Percentiles rank a stretch among this genome's conserved stretches.
These are phyloP conservation scores for Fomitiporia mediterranea DNA, from an alignment of 1,284 basidiomycete genomes.

Conservation along the genomic window DNA sequence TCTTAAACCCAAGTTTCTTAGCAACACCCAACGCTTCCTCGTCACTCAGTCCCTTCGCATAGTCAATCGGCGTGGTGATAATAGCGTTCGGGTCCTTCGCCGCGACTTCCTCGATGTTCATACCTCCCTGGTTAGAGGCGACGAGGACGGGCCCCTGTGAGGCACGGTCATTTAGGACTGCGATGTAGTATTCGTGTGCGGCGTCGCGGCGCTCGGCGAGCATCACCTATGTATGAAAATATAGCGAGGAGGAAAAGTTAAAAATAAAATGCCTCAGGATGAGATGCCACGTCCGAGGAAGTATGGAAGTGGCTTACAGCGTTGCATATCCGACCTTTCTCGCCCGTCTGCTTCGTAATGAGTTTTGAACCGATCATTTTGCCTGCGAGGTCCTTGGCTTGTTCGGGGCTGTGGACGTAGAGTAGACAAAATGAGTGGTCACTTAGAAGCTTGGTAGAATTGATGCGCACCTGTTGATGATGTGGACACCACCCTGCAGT, in stretches of 20 bases:
- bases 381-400: slow-evolving; percentile 82
- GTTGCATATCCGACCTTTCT: slow-evolving; percentile 89
- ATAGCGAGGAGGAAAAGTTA: not conserved
- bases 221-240: slow-evolving; percentile 74
- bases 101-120: slow-evolving; percentile 99
- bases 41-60: slow-evolving; percentile 78
- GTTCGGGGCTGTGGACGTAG: slow-evolving; percentile 60
- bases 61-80: slow-evolving; percentile 93
- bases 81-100: slow-evolving; percentile 94
- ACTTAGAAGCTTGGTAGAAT: slow-evolving; percentile 12
- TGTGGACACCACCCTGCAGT: slow-evolving; percentile 96
- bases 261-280: slow-evolving; percentile 1
- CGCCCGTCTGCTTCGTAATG: slow-evolving; percentile 99
- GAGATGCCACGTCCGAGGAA: slow-evolving; percentile 19
- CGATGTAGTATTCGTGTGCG: slow-evolving; percentile 97
- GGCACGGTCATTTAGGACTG: slow-evolving; percentile 93
- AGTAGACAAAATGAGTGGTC: slow-evolving; percentile 4
- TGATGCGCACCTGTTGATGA: slow-evolving; percentile 75
- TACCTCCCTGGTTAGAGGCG: slow-evolving; percentile 89
- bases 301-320: slow-evolving; percentile 52
- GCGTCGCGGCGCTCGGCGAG: slow-evolving; percentile 93
- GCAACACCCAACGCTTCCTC: slow-evolving; percentile 77
- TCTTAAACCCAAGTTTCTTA: slow-evolving; percentile 87
- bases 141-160: slow-evolving; percentile 91
- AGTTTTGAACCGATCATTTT: slow-evolving; percentile 96